phyloP scores from a whole-genome alignment of 495 filamentous ascomycete species.

The Penicillium flavigenum region DNA sequence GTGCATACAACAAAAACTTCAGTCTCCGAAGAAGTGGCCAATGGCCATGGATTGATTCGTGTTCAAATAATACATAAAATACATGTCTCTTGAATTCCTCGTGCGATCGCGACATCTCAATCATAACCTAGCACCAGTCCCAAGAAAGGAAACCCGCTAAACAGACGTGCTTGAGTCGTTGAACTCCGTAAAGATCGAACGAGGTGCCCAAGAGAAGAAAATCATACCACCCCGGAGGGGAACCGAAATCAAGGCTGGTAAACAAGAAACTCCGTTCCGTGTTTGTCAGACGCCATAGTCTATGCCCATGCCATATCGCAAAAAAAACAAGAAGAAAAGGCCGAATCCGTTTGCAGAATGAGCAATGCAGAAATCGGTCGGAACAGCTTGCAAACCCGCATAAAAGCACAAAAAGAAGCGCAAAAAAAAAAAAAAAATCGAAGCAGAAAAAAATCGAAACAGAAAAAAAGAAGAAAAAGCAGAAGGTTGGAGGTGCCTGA shows the following conservation, averaged over 20 bases:
- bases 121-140: slow-evolving; percentile 8
- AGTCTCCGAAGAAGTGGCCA: background rate
- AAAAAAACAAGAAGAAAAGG: slow-evolving; percentile 21
- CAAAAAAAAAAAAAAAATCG: slow-evolving; percentile 10
- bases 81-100: slow-evolving; percentile 31
- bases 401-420: slow-evolving; percentile 6
- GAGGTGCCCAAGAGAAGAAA: slow-evolving; percentile 24
- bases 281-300: slow-evolving; percentile 42
- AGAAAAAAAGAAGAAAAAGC: slow-evolving; percentile 13
- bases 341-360: slow-evolving; percentile 12
- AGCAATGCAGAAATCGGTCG: slow-evolving; percentile 1
- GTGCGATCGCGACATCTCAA: slow-evolving; percentile 20
- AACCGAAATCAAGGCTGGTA: slow-evolving; percentile 13
- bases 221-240: slow-evolving; percentile 9
- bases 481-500: slow-evolving; percentile 18
- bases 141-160: background rate
- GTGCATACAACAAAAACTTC: background rate
- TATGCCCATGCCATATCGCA: slow-evolving; percentile 34
- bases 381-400: slow-evolving; percentile 3
- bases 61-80: slow-evolving; percentile 33
- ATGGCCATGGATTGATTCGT: slow-evolving; percentile 15
- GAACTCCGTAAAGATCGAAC: slow-evolving; percentile 11
- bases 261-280: slow-evolving; percentile 34
- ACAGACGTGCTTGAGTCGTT: slow-evolving; percentile 9
- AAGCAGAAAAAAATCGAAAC: slow-evolving; percentile 13